These are phyloP conservation scores for Hanseniaspora meyeri DNA, from an alignment of 805 yeast species.

Conservation along the genomic window DNA sequence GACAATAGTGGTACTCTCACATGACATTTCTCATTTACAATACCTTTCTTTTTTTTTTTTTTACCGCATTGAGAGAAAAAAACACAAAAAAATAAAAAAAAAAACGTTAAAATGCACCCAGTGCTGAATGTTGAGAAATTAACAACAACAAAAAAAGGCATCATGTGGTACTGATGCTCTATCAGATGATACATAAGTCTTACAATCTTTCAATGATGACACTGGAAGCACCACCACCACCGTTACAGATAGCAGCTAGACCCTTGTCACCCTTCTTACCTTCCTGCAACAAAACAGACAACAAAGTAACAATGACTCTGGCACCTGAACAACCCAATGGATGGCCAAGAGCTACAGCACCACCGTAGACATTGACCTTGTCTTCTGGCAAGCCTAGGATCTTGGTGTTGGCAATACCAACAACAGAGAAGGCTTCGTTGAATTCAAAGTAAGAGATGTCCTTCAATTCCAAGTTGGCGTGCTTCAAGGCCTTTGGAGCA, in stretches of 20 bases:
- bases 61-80: too few relatives aligned
- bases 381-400: constrained; percentile 47
- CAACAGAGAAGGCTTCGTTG: constrained; percentile 96
- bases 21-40: not conserved
- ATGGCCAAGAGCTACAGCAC: constrained; percentile 92
- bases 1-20: not conserved
- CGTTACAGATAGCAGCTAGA: constrained; percentile 93
- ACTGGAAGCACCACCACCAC: constrained; percentile 99
- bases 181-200: not conserved
- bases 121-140: too few relatives aligned
- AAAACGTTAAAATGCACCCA: too few relatives aligned
- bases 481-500: constrained; percentile 88
- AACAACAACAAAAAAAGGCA: too few relatives aligned
- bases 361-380: constrained; percentile 82
- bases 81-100: too few relatives aligned
- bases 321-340: constrained; percentile 97
- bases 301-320: constrained; percentile 76
- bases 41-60: too few relatives aligned
- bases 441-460: constrained; percentile 86
- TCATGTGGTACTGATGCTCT: too few relatives aligned
- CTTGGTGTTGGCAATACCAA: constrained; percentile 80
- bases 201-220: constrained; percentile 66
- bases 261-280: constrained; percentile 58
- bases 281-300: constrained; percentile 73
- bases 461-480: constrained; percentile 51